A percentile compares a stretch with the other conserved stretches of the same genome.
Evolutionary conservation across 2,329 filamentous ascomycete genomes (phyloP).

Genomic region (Diplocarpon mali): DNA sequence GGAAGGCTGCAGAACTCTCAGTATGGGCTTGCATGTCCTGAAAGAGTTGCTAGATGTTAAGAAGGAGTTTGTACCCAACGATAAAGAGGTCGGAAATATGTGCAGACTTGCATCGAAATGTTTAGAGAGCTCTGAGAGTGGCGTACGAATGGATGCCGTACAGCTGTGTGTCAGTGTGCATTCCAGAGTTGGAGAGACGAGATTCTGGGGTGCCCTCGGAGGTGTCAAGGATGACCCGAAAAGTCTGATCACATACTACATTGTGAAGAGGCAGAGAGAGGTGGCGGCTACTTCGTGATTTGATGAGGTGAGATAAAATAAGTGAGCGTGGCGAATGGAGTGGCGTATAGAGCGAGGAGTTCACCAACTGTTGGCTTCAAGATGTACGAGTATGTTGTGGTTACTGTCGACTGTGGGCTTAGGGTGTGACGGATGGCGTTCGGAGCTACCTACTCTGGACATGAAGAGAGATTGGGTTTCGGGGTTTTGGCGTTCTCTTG

Average conservation of each 20-base stretch:
- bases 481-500: neutral
- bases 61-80: conserved; percentile 35
- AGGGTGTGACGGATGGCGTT: too few relatives aligned
- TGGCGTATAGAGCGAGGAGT: neutral
- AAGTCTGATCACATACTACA: conserved; percentile 71
- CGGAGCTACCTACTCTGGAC: neutral
- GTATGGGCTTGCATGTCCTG: conserved; percentile 54
- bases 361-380: neutral
- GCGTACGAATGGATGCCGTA: conserved; percentile 64
- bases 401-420: too few relatives aligned
- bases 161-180: conserved; percentile 68
- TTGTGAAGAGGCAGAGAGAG: conserved; percentile 59
- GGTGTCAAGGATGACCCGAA: conserved; percentile 60
- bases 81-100: conserved; percentile 41
- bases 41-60: conserved; percentile 41
- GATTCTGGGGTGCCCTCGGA: conserved; percentile 59
- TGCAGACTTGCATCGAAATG: conserved; percentile 42
- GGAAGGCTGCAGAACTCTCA: conserved; percentile 41
- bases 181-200: conserved; percentile 43
- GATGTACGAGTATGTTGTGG: neutral
- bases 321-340: conserved; percentile 1
- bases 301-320: neutral
- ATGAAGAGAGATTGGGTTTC: neutral
- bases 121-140: conserved; percentile 48
- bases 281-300: conserved; percentile 12